Evolutionary conservation across 2,329 filamentous ascomycete species (phyloP), one percentile per base, ranked within the genome.

Genomic region (Cladosporium sp.): DNA sequence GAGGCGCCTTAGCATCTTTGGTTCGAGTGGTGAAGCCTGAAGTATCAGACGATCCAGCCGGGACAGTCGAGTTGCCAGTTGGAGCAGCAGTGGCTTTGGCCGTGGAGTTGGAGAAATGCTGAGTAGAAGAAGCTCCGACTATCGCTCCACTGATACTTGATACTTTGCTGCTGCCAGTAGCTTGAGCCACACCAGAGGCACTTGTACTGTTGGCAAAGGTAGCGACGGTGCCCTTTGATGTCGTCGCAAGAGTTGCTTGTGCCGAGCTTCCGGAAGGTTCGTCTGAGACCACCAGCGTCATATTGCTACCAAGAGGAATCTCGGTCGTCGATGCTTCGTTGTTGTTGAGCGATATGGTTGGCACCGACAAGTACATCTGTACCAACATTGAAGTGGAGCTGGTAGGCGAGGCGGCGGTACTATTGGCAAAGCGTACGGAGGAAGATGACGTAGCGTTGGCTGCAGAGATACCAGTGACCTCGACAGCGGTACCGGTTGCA

Each of bases 391-490:
- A 48, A 6, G 45, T 48, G 16, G 45, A 48, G 13, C 36, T 36
- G 5, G 22, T 8, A 1, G 27, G 18, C 13, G 29, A 35, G 7
- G 27, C 13, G 69, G 87, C 86, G 66, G 85, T 86, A 73, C 88
- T 94, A 78, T 88, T 90, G 75, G 94, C 88, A 78, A 94, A 95
- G 67, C 95, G 90, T 59, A 89, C 90, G 71, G 92, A 87, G 55
- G 88, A 94, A 64, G 88, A 94, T 61, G 85, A 87, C 65, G 90
- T 84, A 27, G 56, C 45, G 12, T 48, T 48, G 36, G 36, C 29
- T 7, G 45, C 18, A 18, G 36, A 39, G n/a, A 40, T 6, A 13
- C 45, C 45, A 7, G 45, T 48, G 7, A 22, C 36, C 5, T 39
- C 8, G 5, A 40, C 45, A 11, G 36, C 27, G 12, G 45, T 48